Evolutionary conservation across 1,139 yeast genomes (phyloP), one percentile per base, ranked within the genome.

Genomic region (Citeromyces hawaiiensis): DNA sequence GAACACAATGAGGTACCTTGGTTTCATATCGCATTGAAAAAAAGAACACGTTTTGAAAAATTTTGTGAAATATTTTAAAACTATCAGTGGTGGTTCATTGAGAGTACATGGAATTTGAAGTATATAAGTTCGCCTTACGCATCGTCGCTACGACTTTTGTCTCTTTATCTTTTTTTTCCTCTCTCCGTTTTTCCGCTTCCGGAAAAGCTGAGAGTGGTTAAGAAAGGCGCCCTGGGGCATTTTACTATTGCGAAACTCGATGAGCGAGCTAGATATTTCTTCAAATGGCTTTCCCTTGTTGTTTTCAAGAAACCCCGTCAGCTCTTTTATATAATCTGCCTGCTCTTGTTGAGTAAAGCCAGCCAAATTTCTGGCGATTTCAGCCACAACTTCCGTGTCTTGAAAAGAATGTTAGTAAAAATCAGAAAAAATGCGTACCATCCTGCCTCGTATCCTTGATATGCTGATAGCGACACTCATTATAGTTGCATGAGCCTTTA

Each of bases 391-490:
- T 14, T 38, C 37, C 3, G 40, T 38, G 10, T 38, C 40, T 38
- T 15, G 27, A 11, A 21, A 14, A n/a, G 16, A 15, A 32, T 16
- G 36, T 31, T 21, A 32, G 27, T 23, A 32, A 18, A 18, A 19
- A 18, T 19, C 14, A 16, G 27, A 13, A 19, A 34, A 18, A 19
- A 31, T 31, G 39, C 30, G 39, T 46, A n/a, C 44, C 45, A 27
- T 31, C 40, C 38, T 44, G 19, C 2, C 15, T 4, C 14, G 41
- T 41, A 27, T 42, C 43, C 32, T 30, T 37, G 33, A 39, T 40
- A 35, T 47, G 49, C 36, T 47, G 49, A n/a, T 34, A 39, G 5
- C 27, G 21, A 29, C 49, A 47, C 13, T 23, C 36, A 4, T 27
- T 36, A n/a, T 37, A 31, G 13, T 27, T 19, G 33, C 48, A 46